Percentiles rank a stretch among this genome's conserved stretches.
Evolutionary conservation across 73 alveolate genomes (phyloP).

Genomic region (Tetrahymena malaccensis): DNA sequence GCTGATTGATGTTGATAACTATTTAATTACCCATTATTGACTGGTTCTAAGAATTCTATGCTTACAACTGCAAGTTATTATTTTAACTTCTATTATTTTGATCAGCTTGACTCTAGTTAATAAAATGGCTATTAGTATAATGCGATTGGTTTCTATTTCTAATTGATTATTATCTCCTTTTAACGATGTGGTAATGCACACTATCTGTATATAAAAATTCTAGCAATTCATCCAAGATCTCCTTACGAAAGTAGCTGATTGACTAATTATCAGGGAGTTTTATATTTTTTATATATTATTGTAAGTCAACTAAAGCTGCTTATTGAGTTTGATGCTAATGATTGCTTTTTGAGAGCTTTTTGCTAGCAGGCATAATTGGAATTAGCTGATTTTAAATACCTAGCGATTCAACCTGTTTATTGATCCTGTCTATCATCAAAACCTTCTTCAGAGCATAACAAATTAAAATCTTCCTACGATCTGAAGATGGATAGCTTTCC

Average conservation of each 20-base stretch:
- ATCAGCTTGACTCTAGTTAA: neutral
- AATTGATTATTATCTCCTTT: neutral
- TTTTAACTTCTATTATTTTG: neutral
- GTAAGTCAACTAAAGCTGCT: neutral
- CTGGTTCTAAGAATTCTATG: neutral
- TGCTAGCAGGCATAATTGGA: neutral
- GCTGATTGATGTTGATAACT: neutral
- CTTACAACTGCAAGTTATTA: neutral
- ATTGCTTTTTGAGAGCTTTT: neutral
- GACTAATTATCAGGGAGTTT: neutral
- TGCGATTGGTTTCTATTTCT: neutral
- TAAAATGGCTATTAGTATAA: neutral
- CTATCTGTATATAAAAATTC: neutral
- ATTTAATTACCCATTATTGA: neutral
- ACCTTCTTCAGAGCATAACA: neutral
- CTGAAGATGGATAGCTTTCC: neutral
- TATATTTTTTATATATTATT: neutral
- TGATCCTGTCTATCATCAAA: neutral
- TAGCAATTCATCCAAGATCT: neutral
- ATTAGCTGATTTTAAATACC: neutral
- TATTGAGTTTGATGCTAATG: neutral
- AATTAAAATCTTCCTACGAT: neutral
- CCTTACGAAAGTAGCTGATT: neutral
- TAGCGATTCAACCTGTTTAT: neutral
- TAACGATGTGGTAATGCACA: neutral